These are phyloP conservation scores for Prunus yedoensis DNA, from an alignment of 331 rosid genomes.

Conservation along the genomic window DNA sequence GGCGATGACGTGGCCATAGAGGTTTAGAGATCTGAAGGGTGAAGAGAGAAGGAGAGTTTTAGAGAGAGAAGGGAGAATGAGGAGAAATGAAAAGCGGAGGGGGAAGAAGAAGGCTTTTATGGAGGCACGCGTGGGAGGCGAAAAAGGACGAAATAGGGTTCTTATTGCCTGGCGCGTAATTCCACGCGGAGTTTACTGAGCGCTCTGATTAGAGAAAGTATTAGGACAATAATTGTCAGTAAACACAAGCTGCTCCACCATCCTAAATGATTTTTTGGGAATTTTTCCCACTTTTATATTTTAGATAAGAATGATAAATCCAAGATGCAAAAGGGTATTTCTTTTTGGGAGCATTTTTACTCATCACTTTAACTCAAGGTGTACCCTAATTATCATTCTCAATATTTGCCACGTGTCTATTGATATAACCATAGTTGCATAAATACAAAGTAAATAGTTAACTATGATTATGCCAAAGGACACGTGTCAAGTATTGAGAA, in stretches of 20 bases:
- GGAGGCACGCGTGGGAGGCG: conserved; percentile 25
- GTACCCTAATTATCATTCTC: accelerated
- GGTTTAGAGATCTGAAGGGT: conserved; percentile 19
- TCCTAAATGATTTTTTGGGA: neutral
- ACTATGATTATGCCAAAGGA: too few species aligned
- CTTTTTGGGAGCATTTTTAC: too few species aligned
- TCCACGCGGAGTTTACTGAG: neutral
- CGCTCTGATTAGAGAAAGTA: neutral
- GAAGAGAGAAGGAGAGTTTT: neutral
- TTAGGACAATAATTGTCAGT: neutral
- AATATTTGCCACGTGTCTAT: too few species aligned
- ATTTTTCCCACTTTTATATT: neutral
- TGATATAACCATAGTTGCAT: too few species aligned
- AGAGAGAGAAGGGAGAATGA: conserved; percentile 6
- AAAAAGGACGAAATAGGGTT: conserved; percentile 8
- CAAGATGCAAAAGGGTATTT: too few species aligned
- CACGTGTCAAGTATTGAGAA: too few species aligned
- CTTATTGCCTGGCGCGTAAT: neutral
- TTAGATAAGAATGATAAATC: neutral
- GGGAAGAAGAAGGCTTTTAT: conserved; percentile 4
- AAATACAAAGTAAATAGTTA: too few species aligned
- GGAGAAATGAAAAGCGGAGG: neutral
- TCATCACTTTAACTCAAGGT: too few species aligned
- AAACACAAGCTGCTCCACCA: neutral
- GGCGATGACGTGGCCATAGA: conserved; percentile 31